phyloP scores from a whole-genome alignment of 23 red algal species.

The Gracilaria gracilis region DNA sequence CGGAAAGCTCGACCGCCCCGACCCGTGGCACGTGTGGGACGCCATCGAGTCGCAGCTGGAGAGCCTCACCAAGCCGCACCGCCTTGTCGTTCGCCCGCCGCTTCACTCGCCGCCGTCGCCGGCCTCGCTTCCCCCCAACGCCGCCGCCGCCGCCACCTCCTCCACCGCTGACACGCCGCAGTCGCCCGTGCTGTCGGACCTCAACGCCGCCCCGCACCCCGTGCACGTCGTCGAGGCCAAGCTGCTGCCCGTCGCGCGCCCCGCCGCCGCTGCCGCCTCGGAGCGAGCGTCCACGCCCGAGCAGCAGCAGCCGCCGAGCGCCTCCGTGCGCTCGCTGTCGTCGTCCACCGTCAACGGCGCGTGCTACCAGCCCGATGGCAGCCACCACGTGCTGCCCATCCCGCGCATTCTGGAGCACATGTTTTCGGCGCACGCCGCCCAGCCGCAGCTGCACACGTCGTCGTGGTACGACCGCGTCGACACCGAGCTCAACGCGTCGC shows the following conservation, averaged over 20 bases:
- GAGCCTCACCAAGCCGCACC: background rate
- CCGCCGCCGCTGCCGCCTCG: background rate
- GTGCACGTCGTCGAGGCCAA: background rate
- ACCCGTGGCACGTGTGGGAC: slow-evolving; percentile 69
- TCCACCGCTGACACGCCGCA: background rate
- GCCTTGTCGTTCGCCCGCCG: background rate
- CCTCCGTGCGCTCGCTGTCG: too few species aligned
- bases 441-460: background rate
- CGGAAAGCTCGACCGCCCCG: slow-evolving; percentile 69
- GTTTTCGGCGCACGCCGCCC: background rate
- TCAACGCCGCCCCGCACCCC: background rate
- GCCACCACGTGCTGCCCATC: background rate
- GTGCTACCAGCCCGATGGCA: background rate
- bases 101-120: background rate
- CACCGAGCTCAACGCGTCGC: background rate
- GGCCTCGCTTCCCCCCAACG: background rate
- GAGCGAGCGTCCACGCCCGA: background rate
- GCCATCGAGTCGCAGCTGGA: slow-evolving; percentile 52
- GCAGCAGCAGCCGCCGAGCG: too few species aligned
- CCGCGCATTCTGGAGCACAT: background rate
- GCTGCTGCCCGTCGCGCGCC: background rate
- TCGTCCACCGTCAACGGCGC: too few species aligned
- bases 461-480: slow-evolving; percentile 1
- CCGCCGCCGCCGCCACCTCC: background rate
- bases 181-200: background rate